Conservation (phyloP, 768 basidiomycete species). For the Phaffia australis region DNA sequence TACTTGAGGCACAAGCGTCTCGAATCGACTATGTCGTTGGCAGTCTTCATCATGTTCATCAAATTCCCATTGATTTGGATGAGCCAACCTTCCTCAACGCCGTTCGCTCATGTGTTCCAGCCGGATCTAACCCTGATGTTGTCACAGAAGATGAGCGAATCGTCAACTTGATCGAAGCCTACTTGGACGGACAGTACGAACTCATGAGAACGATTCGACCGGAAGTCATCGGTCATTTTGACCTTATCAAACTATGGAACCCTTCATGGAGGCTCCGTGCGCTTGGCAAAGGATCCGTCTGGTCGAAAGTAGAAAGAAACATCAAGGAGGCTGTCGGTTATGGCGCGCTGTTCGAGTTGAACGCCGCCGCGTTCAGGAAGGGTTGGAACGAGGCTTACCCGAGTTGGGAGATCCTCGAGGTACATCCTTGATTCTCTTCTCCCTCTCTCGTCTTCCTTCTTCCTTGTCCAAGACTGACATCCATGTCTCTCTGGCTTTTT, state of each 20-base stretch:
- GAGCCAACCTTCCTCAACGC: slow-evolving; percentile 54
- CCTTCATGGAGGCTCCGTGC: slow-evolving; percentile 39
- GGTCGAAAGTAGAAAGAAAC: slow-evolving; percentile 56
- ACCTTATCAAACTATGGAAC: slow-evolving; percentile 76
- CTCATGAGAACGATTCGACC: slow-evolving; percentile 63
- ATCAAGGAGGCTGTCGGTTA: slow-evolving; percentile 59
- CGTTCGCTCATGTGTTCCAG: slow-evolving; percentile 37
- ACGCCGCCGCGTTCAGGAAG: slow-evolving; percentile 85
- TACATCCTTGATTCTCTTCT: slow-evolving; percentile 35
- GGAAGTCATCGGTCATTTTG: slow-evolving; percentile 85
- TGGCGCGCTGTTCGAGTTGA: slow-evolving; percentile 86
- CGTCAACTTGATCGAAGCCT: slow-evolving; percentile 41
- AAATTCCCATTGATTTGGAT: slow-evolving; percentile 88
- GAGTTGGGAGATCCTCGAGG: slow-evolving; percentile 62
- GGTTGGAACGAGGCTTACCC: slow-evolving; percentile 81
- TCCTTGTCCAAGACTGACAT: too few species aligned
- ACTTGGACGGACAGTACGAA: slow-evolving; percentile 75
- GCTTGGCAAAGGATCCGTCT: slow-evolving; percentile 37
- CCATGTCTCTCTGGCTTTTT: too few species aligned
- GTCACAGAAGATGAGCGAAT: not conserved
- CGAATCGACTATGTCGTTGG: slow-evolving; percentile 82
- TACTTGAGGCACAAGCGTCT: slow-evolving; percentile 46
- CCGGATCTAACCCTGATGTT: not conserved
- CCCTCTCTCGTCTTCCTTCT: not conserved
- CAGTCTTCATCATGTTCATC: slow-evolving; percentile 80